Evolutionary conservation across 2,329 filamentous ascomycete species (phyloP), one percentile per base, ranked within the genome.

Genomic region (Fusarium bulbicola): DNA sequence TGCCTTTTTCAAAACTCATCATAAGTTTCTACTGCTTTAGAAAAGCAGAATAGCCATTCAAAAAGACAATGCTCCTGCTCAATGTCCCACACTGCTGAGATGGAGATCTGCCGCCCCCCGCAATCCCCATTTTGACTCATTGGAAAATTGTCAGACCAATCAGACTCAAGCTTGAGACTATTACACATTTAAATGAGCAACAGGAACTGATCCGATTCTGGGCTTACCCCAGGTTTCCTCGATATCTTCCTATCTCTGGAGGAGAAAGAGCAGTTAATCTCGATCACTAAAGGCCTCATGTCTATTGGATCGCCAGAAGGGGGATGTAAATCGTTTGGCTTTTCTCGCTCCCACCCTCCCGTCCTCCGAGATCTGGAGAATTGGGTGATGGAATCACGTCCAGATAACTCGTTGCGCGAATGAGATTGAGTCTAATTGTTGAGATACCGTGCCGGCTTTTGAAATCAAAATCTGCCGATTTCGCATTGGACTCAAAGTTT

Each of bases 71-170:
- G 52, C 56, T 50, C 30, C 57, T 68, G 30, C 39, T 56, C 24
- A 46, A 56, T 58, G 64, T 69, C 20, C 66, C 66, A 36, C 46
- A 61, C 46, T 57, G 47, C 9, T 58, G 60, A 70, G 43, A 69
- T 53, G 66, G 65, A 76, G 75, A 77, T 77, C 75, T 77, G 63
- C 75, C 67, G 68, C 72, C 74, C 74, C 75, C 75, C 75, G 75
- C 75, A 75, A 75, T 74, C 68, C 57, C 54, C 54, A 63, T 50
- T 57, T 58, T 54, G 52, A 59, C 53, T 77, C 47, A n/a, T 36
- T 62, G 58, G 21, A 43, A 45, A 63, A 52, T 30, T 37, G n/a
- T 14, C 5, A 12, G 47, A 26, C 71, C 71, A 73, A 74, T 73
- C 70, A 67, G 36, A 42, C 40, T 56, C 37, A 50, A 57, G 36